phyloP scores from a whole-genome alignment of 2,329 filamentous ascomycete genomes.

The Plectosphaerella cucumerina region DNA sequence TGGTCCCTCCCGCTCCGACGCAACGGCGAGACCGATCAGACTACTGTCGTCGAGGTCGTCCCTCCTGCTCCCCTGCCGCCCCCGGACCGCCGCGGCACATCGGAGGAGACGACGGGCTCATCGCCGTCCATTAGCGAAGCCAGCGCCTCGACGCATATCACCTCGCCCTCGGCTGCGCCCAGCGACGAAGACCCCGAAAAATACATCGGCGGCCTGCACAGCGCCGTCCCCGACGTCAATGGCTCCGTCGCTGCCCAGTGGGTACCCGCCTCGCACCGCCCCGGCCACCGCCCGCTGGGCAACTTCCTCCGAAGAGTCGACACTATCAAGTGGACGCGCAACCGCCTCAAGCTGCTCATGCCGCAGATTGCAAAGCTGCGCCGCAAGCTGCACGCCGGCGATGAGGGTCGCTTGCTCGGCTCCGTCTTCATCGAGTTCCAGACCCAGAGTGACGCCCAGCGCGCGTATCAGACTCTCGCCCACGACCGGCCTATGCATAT shows the following conservation, averaged over 20 bases:
- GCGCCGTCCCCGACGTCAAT: constrained; percentile 32
- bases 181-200: constrained; percentile 13
- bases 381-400: constrained; percentile 57
- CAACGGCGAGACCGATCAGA: constrained; percentile 1
- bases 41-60: constrained; percentile 13
- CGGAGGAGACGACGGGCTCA: neutral
- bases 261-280: constrained; percentile 68
- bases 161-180: constrained; percentile 20
- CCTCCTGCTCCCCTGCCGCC: neutral
- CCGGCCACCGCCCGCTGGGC: constrained; percentile 64
- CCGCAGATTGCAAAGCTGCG: constrained; percentile 58
- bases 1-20: neutral
- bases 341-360: constrained; percentile 35
- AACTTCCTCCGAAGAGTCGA: constrained; percentile 86
- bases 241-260: constrained; percentile 65
- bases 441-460: constrained; percentile 77
- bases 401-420: constrained; percentile 55
- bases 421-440: constrained; percentile 93
- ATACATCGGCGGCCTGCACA: constrained; percentile 20
- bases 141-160: constrained; percentile 32
- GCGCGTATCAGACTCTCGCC: constrained; percentile 75
- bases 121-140: constrained; percentile 47
- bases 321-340: constrained; percentile 85
- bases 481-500: constrained; percentile 81
- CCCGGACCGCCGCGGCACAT: neutral